Evolutionary conservation across 371 early-diverging fungal species (phyloP).

Genomic region (Mucor velutinosus): DNA sequence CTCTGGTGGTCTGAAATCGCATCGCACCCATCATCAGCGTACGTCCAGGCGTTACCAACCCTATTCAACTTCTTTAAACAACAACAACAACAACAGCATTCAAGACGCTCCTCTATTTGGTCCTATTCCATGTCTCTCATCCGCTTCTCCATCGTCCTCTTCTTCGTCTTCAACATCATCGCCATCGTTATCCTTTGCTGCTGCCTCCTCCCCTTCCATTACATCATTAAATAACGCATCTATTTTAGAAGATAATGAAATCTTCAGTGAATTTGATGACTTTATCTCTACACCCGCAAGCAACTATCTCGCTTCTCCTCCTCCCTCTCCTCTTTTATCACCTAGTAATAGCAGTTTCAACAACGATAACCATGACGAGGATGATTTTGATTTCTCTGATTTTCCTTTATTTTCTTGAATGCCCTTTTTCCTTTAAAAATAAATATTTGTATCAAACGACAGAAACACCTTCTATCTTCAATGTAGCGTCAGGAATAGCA

Average conservation of each 20-base stretch:
- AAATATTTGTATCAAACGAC: background rate
- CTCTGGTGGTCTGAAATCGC: background rate
- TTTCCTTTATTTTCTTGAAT: slow-evolving; percentile 20
- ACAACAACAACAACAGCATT: background rate
- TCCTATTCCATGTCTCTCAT: background rate
- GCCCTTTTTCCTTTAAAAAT: background rate
- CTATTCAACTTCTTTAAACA: slow-evolving; percentile 2
- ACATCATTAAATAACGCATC: slow-evolving; percentile 1
- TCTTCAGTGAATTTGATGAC: slow-evolving; percentile 20
- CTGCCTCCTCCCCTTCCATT: background rate
- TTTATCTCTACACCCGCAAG: slow-evolving; percentile 7
- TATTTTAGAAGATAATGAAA: slow-evolving; percentile 13
- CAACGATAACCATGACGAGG: background rate
- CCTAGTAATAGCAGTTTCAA: background rate
- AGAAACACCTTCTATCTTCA: slow-evolving; percentile 13
- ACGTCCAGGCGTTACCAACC: slow-evolving; percentile 14
- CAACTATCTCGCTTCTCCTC: slow-evolving; percentile 15
- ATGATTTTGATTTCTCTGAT: slow-evolving; percentile 19
- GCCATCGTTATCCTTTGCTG: background rate
- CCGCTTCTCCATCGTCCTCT: background rate
- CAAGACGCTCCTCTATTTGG: slow-evolving; percentile 9
- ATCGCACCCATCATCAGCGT: background rate
- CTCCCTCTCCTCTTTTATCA: slow-evolving; percentile 16
- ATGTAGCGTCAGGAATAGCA: background rate
- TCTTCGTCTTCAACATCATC: background rate